phyloP scores from a whole-genome alignment of 2,329 filamentous ascomycete genomes.

The Chaetomiaceae sp. region DNA sequence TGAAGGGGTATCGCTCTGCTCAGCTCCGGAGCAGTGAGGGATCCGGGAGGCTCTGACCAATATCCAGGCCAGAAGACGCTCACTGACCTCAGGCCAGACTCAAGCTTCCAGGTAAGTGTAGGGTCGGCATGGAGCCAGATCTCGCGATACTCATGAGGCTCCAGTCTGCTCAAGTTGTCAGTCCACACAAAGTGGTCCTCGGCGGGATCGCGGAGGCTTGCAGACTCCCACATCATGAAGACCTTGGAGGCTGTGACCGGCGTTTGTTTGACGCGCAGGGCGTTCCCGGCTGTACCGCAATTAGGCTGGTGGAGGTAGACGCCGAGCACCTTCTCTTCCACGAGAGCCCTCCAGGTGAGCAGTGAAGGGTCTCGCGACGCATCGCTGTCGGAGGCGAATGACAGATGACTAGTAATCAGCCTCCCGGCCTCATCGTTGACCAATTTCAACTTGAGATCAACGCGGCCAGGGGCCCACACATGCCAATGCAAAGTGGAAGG shows the following conservation, averaged over 20 bases:
- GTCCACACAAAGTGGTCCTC: conserved; percentile 19
- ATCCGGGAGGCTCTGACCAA: conserved; percentile 2
- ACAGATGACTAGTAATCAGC: not conserved
- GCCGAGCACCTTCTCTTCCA: conserved; percentile 7
- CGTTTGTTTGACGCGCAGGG: conserved; percentile 8
- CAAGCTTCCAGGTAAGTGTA: not conserved
- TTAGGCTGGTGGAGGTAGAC: conserved; percentile 5
- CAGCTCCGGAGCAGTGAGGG: not conserved
- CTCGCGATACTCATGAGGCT: conserved; percentile 32
- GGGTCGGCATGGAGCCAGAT: conserved; percentile 13
- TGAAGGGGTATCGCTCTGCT: not conserved
- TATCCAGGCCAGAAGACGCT: conserved; percentile 14
- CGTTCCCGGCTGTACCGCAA: conserved; percentile 19
- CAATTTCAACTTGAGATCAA: conserved; percentile 1
- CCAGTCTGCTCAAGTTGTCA: conserved; percentile 23
- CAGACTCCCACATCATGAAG: conserved; percentile 21
- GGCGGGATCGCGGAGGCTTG: not conserved
- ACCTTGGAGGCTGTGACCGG: not conserved
- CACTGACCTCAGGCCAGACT: not conserved
- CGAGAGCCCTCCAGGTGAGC: conserved; percentile 5
- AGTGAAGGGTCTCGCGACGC: not conserved
- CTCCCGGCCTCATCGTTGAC: not conserved
- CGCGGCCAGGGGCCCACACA: conserved; percentile 13
- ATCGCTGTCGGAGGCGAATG: not conserved
- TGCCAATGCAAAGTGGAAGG: conserved; percentile 3